A percentile compares a stretch with the other conserved stretches of the same genome.
Evolutionary conservation across 257 asterid species (phyloP).

Genomic region (Thymus mandschuricus): DNA sequence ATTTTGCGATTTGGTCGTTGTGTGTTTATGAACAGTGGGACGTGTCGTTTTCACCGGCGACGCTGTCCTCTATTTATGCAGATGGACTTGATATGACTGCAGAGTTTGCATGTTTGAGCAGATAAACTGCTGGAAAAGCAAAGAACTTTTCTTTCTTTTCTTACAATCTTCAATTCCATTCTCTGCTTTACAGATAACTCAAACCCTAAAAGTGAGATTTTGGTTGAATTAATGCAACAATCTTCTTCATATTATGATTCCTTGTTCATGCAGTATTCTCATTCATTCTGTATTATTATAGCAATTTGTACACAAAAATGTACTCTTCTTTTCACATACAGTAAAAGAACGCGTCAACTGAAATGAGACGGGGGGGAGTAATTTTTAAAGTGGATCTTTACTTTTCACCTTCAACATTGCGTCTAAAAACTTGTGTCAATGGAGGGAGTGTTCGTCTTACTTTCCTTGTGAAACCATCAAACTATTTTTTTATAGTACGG

Average conservation of each 20-base stretch:
- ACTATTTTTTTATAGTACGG: too few species aligned
- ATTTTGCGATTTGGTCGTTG: background rate
- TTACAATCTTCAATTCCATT: slow-evolving; percentile 10
- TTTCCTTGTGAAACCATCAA: too few species aligned
- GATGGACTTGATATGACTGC: background rate
- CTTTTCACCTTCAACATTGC: too few species aligned
- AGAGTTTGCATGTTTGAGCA: slow-evolving; percentile 5
- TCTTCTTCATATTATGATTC: slow-evolving; percentile 26
- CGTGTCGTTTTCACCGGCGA: background rate
- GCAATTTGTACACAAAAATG: too few species aligned
- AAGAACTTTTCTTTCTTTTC: slow-evolving; percentile 26
- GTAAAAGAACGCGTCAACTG: too few species aligned
- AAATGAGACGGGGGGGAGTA: too few species aligned
- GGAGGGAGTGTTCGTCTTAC: too few species aligned
- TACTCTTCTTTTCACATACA: too few species aligned
- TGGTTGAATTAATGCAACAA: slow-evolving; percentile 5
- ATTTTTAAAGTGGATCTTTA: too few species aligned
- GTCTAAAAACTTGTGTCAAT: too few species aligned
- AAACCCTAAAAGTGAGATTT: slow-evolving; percentile 12
- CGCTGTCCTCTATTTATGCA: slow-evolving; percentile 21
- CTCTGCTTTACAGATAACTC: slow-evolving; percentile 23
- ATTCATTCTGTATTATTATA: background rate
- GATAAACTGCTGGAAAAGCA: slow-evolving; percentile 29
- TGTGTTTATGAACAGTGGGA: slow-evolving; percentile 29
- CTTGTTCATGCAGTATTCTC: slow-evolving; percentile 21